These are phyloP conservation scores for Cutaneotrichosporon dermatis DNA, from an alignment of 1,284 basidiomycete genomes.

Conservation along the genomic window DNA sequence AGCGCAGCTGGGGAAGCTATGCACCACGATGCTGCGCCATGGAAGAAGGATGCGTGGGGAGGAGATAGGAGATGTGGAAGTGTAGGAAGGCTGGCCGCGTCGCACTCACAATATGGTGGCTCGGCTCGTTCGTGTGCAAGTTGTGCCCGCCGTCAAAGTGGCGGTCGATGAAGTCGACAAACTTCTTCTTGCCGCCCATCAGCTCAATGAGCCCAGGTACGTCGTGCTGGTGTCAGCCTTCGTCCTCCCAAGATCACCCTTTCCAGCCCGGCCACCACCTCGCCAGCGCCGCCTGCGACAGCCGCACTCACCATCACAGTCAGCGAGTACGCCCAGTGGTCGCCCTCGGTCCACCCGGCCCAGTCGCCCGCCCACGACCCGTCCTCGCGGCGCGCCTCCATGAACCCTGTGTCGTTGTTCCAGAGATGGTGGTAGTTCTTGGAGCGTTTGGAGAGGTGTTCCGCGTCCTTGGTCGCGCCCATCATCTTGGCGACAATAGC, in stretches of 20 bases:
- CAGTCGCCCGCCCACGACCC: slow-evolving; percentile 68
- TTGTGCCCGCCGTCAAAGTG: slow-evolving; percentile 78
- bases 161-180: slow-evolving; percentile 65
- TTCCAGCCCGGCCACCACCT: too few species aligned
- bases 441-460: slow-evolving; percentile 58
- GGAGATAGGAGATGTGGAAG: too few species aligned
- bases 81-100: too few species aligned
- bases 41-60: too few species aligned
- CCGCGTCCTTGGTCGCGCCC: slow-evolving; percentile 54
- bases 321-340: slow-evolving; percentile 77
- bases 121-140: slow-evolving; percentile 73
- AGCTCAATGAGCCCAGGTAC: slow-evolving; percentile 60
- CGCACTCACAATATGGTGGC: slow-evolving; percentile 41
- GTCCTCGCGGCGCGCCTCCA: slow-evolving; percentile 67
- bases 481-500: slow-evolving; percentile 59
- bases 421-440: slow-evolving; percentile 60
- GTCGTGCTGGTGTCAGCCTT: slow-evolving; percentile 48
- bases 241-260: too few species aligned
- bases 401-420: slow-evolving; percentile 68
- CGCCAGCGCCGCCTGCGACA: too few species aligned
- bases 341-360: slow-evolving; percentile 74
- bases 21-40: too few species aligned
- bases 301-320: slow-evolving; percentile 53
- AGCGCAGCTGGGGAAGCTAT: too few species aligned
- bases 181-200: slow-evolving; percentile 62